A percentile compares a stretch with the other conserved stretches of the same genome.
Conservation (phyloP, 75 land plant species). For the Picea glauca region DNA sequence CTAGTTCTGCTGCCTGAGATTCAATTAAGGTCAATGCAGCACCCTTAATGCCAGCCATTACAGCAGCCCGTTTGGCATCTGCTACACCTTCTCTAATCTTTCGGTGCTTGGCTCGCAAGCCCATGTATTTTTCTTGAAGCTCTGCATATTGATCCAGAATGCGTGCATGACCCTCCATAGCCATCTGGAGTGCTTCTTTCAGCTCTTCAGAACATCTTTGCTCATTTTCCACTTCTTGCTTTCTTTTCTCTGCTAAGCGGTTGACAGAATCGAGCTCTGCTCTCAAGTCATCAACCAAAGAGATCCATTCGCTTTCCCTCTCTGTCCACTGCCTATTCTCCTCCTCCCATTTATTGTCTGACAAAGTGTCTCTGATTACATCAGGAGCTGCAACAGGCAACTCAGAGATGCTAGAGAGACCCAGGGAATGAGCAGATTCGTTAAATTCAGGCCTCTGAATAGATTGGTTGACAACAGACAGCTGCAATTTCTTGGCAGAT, state of each 20-base stretch:
- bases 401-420: constrained; percentile 1
- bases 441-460: constrained; percentile 1
- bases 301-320: constrained; percentile 75
- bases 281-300: constrained; percentile 65
- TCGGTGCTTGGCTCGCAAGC: constrained; percentile 45
- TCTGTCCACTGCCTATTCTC: constrained; percentile 72
- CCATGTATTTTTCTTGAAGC: constrained; percentile 70
- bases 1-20: constrained; percentile 64
- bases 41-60: constrained; percentile 55
- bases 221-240: constrained; percentile 54
- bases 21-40: constrained; percentile 40
- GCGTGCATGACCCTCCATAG: constrained; percentile 76
- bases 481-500: not conserved
- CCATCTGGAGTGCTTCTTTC: constrained; percentile 69
- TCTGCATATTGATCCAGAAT: constrained; percentile 88
- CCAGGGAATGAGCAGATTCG: not conserved
- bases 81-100: constrained; percentile 62
- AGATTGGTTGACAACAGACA: not conserved
- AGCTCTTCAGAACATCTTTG: constrained; percentile 70
- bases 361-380: not conserved
- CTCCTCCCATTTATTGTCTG: constrained; percentile 39
- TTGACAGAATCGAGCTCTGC: constrained; percentile 49
- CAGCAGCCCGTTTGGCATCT: constrained; percentile 68
- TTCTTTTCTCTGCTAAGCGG: constrained; percentile 47
- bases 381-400: not conserved